Evolutionary conservation across 1,139 yeast genomes (phyloP), one percentile per base, ranked within the genome.

Genomic region (Yamadazyma sp.): DNA sequence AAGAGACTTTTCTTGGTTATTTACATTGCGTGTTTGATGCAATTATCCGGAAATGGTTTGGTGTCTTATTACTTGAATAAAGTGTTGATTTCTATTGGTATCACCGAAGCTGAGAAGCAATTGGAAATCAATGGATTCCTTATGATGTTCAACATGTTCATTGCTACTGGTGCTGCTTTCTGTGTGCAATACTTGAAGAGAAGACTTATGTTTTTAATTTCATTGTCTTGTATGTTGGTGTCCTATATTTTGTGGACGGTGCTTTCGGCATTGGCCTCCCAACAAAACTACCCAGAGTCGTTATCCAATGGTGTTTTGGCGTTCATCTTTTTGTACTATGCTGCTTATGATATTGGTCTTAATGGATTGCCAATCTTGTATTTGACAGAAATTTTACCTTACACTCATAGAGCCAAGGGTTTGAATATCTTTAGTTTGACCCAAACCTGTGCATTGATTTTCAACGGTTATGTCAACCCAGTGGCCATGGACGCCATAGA

Each of bases 401-500:
- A 64, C 55, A 55, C 63, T 23, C 64, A 67, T 50, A 59, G 78
- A 57, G 67, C 76, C 33, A 70, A 68, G 51, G 77, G 76, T 38
- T 48, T 70, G 32, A 65, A 64, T 41, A 50, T 68, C 42, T 53
- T 54, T 47, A 51, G 57, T 34, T 47, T 64, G 27, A 50, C 58
- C 20, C 64, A 57, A 41, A 61, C 62, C 23, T 14, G 52, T 16
- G 45, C 53, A 12, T 40, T 50, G 30, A 38, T 57, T 37, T 59
- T 49, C 43, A 60, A 60, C 40, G 61, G 77, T 29, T 78, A 71
- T 52, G 80, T 77, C 37, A 77, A 77, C 50, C 77, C 83, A 6
- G 67, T 79, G 51, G 85, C 82, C 24, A 71, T 79, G 78, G 78
- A 70, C 42, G 73, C 73, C 26, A 73, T 79, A 46, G 67, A 64